Percentiles rank a stretch among this genome's conserved stretches.
phyloP scores from a whole-genome alignment of 768 basidiomycete genomes.

The Phaeotremella skinneri region DNA sequence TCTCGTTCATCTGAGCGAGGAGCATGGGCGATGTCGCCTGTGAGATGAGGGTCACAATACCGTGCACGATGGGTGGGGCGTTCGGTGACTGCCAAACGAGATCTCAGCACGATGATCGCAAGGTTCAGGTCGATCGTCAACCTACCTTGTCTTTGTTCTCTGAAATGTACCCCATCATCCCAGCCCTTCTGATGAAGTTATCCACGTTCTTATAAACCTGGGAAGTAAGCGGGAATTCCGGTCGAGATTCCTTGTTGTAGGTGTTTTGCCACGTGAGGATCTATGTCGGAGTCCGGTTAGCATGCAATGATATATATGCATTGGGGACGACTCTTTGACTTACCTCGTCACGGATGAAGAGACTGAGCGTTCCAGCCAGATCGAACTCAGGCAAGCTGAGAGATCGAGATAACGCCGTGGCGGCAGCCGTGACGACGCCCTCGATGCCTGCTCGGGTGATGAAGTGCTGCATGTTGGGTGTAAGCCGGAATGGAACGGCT shows the following conservation, averaged over 20 bases:
- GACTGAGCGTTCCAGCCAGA: constrained; percentile 82
- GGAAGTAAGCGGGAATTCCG: constrained; percentile 39
- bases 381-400: constrained; percentile 94
- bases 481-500: constrained; percentile 92
- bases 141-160: constrained; percentile 47
- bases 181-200: constrained; percentile 44
- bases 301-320: constrained; percentile 54
- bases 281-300: constrained; percentile 7
- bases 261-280: constrained; percentile 39
- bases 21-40: constrained; percentile 81
- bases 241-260: constrained; percentile 41
- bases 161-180: constrained; percentile 44
- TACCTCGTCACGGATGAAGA: constrained; percentile 92
- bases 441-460: constrained; percentile 84
- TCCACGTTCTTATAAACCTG: constrained; percentile 48
- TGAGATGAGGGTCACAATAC: constrained; percentile 76
- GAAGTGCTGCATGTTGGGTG: constrained; percentile 93
- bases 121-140: neutral
- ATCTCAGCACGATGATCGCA: constrained; percentile 2
- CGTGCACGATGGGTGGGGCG: constrained; percentile 67
- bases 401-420: constrained; percentile 86
- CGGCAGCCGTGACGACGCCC: constrained; percentile 77
- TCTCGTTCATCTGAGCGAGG: constrained; percentile 79
- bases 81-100: constrained; percentile 52
- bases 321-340: constrained; percentile 55